A percentile compares a stretch with the other conserved stretches of the same genome.
These are phyloP conservation scores for Afroboletus lepidellus DNA, from an alignment of 1,284 basidiomycete species.

Conservation along the genomic window DNA sequence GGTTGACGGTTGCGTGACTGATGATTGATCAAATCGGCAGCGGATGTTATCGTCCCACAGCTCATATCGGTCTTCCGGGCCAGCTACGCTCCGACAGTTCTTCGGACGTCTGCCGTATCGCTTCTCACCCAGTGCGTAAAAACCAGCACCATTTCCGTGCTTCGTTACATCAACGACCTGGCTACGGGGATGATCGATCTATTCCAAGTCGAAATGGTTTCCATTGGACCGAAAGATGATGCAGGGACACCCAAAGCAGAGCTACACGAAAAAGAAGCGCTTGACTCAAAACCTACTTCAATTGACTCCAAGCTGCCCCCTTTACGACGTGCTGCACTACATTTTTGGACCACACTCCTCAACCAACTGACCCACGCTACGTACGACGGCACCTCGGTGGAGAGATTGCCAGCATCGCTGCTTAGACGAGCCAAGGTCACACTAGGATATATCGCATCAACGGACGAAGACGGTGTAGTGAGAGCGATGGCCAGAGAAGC, in stretches of 20 bases:
- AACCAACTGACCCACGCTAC: conserved; percentile 49
- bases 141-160: conserved; percentile 59
- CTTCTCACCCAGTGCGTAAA: conserved; percentile 74
- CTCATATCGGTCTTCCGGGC: conserved; percentile 63
- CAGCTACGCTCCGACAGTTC: conserved; percentile 59
- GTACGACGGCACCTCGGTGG: conserved; percentile 37
- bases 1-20: not conserved
- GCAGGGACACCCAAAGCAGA: conserved; percentile 15
- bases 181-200: conserved; percentile 72
- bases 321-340: conserved; percentile 77
- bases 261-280: conserved; percentile 14
- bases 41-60: conserved; percentile 68
- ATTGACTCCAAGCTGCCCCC: conserved; percentile 69
- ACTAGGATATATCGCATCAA: conserved; percentile 67
- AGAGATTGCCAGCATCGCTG: conserved; percentile 38
- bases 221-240: conserved; percentile 23
- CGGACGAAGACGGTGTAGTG: conserved; percentile 73
- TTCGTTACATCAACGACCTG: conserved; percentile 64
- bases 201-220: conserved; percentile 69
- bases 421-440: conserved; percentile 60
- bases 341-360: conserved; percentile 71
- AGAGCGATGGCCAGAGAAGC: conserved; percentile 80
- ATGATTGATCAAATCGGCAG: conserved; percentile 38
- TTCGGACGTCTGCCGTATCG: conserved; percentile 82
- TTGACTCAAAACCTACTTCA: conserved; percentile 54